Conservation (phyloP, 2,329 filamentous ascomycete genomes). For the Stagonosporopsis rhizophila region DNA sequence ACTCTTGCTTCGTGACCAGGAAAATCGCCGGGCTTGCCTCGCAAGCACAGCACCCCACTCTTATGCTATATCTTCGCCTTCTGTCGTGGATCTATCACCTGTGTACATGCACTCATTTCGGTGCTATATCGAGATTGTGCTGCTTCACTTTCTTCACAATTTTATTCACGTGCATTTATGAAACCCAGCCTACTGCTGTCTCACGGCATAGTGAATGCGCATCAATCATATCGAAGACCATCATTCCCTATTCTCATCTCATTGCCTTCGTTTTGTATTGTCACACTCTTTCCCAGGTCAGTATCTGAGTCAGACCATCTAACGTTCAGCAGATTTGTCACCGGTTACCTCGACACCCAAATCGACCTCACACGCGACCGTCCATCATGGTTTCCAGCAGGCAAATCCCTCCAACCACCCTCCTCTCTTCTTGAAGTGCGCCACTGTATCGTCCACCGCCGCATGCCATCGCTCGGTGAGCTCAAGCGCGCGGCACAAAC, state of each 20-base stretch:
- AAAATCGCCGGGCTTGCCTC: neutral
- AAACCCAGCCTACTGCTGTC: neutral
- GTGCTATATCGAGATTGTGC: too few species aligned
- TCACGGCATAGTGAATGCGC: neutral
- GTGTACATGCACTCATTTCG: neutral
- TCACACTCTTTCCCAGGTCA: too few species aligned
- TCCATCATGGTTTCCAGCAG: conserved; percentile 35
- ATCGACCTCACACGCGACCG: conserved; percentile 40
- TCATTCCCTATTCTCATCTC: too few species aligned
- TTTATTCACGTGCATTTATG: too few species aligned
- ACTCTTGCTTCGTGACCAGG: neutral
- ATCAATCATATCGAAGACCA: too few species aligned
- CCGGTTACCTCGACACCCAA: conserved; percentile 75
- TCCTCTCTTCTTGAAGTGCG: conserved; percentile 86
- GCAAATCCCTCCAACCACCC: conserved; percentile 47
- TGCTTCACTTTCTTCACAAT: too few species aligned
- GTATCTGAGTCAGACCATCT: too few species aligned
- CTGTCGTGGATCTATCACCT: too few species aligned
- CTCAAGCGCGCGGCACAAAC: conserved; percentile 73
- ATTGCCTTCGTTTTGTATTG: too few species aligned
- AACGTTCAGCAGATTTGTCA: conserved; percentile 70
- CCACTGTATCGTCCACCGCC: conserved; percentile 90
- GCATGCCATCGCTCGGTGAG: conserved; percentile 77
- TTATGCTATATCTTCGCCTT: too few species aligned
- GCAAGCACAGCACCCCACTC: neutral